Conservation (phyloP, 164 flowering plant species). For the Brasenia schreberi region DNA sequence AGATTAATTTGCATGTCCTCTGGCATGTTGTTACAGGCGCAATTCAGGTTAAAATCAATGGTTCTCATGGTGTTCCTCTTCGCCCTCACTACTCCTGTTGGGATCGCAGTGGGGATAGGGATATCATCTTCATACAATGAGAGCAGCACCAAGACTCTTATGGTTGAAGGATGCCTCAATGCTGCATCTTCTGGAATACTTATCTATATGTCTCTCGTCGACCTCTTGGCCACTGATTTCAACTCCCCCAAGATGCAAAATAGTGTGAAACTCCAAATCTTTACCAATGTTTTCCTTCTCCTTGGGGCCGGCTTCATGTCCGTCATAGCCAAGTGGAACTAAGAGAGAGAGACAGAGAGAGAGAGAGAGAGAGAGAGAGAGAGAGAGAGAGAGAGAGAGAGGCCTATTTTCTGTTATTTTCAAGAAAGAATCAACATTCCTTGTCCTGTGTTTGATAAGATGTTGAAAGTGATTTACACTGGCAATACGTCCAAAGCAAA, state of each 20-base stretch:
- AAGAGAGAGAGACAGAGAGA: too few relatives aligned
- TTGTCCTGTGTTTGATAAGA: too few relatives aligned
- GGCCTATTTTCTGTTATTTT: too few relatives aligned
- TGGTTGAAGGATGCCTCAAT: conserved; percentile 4
- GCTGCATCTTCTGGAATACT: conserved; percentile 3
- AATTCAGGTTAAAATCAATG: conserved; percentile 4
- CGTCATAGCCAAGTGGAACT: conserved; percentile 1
- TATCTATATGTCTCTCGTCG: conserved; percentile 5
- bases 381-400: too few relatives aligned
- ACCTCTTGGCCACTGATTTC: conserved; percentile 5
- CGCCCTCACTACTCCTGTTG: conserved; percentile 12
- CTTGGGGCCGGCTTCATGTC: not conserved
- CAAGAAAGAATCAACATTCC: too few relatives aligned
- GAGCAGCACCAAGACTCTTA: conserved; percentile 6
- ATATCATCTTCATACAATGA: conserved; percentile 8
- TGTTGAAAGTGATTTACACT: too few relatives aligned
- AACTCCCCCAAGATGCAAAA: conserved; percentile 2
- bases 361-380: too few relatives aligned
- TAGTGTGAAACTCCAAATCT: not conserved
- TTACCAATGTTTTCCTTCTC: not conserved
- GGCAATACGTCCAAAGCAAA: too few relatives aligned
- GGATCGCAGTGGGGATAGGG: conserved; percentile 10
- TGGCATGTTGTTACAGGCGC: conserved; percentile 2
- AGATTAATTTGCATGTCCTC: not conserved
- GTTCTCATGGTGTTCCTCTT: conserved; percentile 6